Evolutionary conservation across 768 basidiomycete genomes (phyloP).

Genomic region (Mycena indigotica): DNA sequence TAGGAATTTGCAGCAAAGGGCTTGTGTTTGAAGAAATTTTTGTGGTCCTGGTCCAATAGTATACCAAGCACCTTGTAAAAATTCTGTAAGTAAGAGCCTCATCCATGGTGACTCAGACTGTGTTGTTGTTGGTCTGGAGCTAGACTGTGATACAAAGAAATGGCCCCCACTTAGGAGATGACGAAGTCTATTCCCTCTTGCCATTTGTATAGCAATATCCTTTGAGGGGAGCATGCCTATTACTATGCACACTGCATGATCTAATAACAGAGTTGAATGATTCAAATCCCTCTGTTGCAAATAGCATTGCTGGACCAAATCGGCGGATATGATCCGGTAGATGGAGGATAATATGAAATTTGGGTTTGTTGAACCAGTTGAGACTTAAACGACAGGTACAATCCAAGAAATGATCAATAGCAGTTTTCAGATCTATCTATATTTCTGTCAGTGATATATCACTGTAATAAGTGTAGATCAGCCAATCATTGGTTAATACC

Average conservation of each 20-base stretch:
- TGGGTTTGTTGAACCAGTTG: slow-evolving; percentile 45
- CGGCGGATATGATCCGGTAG: slow-evolving; percentile 36
- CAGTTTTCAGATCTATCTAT: slow-evolving; percentile 21
- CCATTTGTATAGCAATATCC: slow-evolving; percentile 25
- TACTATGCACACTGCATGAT: slow-evolving; percentile 34
- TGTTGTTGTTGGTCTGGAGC: not conserved
- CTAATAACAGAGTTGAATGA: slow-evolving; percentile 42
- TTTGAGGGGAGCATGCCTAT: slow-evolving; percentile 33
- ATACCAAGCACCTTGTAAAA: too few species aligned
- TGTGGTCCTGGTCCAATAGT: too few species aligned
- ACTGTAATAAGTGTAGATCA: too few species aligned
- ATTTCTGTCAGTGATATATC: too few species aligned
- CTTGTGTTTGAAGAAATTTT: too few species aligned
- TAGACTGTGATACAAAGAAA: not conserved
- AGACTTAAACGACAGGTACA: slow-evolving; percentile 32
- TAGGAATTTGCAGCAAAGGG: too few species aligned
- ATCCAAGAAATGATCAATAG: slow-evolving; percentile 39
- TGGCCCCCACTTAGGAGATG: slow-evolving; percentile 25
- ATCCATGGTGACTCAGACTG: not conserved
- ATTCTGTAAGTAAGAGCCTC: not conserved
- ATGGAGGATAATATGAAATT: slow-evolving; percentile 45
- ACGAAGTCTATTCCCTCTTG: slow-evolving; percentile 18
- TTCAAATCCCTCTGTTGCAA: slow-evolving; percentile 47
- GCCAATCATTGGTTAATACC: too few species aligned
- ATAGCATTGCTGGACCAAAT: slow-evolving; percentile 45